These are phyloP conservation scores for Fragosphaeria purpurea DNA, from an alignment of 2,329 filamentous ascomycete genomes.

Conservation along the genomic window DNA sequence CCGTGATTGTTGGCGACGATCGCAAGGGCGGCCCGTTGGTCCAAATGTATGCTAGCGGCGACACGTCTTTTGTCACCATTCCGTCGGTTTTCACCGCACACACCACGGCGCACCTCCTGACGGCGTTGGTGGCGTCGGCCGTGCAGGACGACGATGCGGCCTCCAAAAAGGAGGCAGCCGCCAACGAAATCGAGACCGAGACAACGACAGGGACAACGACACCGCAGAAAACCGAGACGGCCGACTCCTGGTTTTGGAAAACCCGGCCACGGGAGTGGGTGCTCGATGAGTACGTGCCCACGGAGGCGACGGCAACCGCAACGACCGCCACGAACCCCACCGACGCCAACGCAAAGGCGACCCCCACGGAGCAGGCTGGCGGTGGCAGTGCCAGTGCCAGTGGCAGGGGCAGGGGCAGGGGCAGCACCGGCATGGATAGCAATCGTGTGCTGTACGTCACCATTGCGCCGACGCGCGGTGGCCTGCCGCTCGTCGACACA, in stretches of 20 bases:
- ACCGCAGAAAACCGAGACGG: neutral
- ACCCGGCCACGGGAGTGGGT: slow-evolving; percentile 10
- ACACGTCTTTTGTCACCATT: slow-evolving; percentile 90
- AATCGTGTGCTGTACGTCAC: slow-evolving; percentile 73
- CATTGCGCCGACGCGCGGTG: slow-evolving; percentile 79
- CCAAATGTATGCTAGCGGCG: slow-evolving; percentile 96
- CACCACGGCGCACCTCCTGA: slow-evolving; percentile 81
- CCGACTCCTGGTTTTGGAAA: slow-evolving; percentile 9
- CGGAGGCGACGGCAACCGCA: neutral
- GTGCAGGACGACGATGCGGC: slow-evolving; percentile 1
- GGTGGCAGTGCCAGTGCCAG: neutral
- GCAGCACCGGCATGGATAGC: neutral
- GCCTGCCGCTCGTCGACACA: slow-evolving; percentile 91
- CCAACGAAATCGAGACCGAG: slow-evolving; percentile 1
- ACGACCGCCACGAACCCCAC: no score
- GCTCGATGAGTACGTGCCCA: slow-evolving; percentile 11
- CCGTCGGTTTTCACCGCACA: slow-evolving; percentile 91
- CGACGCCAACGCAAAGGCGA: neutral
- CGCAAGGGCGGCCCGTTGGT: slow-evolving; percentile 80
- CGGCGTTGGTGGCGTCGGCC: slow-evolving; percentile 7
- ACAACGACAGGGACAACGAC: neutral
- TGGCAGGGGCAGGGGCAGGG: no score
- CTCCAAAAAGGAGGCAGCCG: neutral
- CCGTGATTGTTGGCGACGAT: slow-evolving; percentile 89
- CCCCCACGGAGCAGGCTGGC: neutral